These are phyloP conservation scores for Xylaria polymorpha DNA, from an alignment of 2,329 filamentous ascomycete species.

Conservation along the genomic window DNA sequence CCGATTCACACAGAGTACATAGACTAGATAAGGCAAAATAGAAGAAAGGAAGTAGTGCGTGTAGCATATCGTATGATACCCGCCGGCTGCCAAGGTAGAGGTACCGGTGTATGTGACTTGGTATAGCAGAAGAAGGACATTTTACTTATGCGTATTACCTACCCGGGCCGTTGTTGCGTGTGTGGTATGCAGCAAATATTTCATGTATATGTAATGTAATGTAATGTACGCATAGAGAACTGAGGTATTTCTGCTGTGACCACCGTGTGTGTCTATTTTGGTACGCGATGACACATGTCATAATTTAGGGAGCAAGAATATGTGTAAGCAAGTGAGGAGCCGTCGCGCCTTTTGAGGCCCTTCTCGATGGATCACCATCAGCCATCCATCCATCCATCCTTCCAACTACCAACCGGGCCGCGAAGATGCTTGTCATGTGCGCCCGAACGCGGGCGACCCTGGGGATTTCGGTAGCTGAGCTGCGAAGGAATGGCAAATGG, in stretches of 20 bases:
- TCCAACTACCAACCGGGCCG: conserved; percentile 31
- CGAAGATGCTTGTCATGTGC: conserved; percentile 37
- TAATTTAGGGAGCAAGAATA: conserved; percentile 17
- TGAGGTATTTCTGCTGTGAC: conserved; percentile 31
- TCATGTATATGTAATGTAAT: background rate
- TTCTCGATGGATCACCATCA: conserved; percentile 23
- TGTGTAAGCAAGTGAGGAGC: conserved; percentile 24
- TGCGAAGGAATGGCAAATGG: conserved; percentile 25
- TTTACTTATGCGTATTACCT: background rate
- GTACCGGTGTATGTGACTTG: conserved; percentile 17
- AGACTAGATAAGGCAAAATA: background rate
- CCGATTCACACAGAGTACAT: background rate
- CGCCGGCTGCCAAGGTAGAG: conserved; percentile 20
- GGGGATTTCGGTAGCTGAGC: conserved; percentile 32
- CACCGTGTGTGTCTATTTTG: conserved; percentile 24
- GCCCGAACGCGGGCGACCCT: conserved; percentile 31
- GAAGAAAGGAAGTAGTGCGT: conserved; percentile 4
- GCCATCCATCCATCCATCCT: conserved; percentile 23
- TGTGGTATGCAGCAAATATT: conserved; percentile 14
- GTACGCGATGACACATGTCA: conserved; percentile 22
- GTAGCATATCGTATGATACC: conserved; percentile 30
- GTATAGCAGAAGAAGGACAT: conserved; percentile 14
- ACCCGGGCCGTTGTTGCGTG: conserved; percentile 13
- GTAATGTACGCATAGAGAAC: background rate
- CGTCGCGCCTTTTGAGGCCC: conserved; percentile 13